Percentiles rank a stretch among this genome's conserved stretches.
Evolutionary conservation across 176 grass and related monocot species (phyloP).

Genomic region (Ampelocalamus luodianensis): DNA sequence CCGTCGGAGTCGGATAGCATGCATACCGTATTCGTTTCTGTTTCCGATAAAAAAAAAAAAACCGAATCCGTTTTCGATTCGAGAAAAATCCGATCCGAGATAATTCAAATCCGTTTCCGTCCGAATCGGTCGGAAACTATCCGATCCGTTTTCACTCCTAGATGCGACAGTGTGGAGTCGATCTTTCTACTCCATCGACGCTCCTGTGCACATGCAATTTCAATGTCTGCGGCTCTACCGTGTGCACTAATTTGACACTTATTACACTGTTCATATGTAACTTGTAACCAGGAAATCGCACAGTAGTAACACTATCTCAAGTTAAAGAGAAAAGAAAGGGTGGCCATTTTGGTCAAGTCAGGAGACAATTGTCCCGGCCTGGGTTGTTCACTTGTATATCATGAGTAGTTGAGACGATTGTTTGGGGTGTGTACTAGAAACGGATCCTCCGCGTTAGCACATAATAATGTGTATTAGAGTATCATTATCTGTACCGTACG

Average conservation of each 20-base stretch:
- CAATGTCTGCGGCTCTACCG: background rate
- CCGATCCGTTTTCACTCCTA: too few relatives aligned
- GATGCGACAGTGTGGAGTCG: background rate
- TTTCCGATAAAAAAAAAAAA: too few relatives aligned
- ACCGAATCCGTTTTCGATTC: too few relatives aligned
- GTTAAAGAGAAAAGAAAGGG: background rate
- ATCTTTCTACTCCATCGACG: background rate
- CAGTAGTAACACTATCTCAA: background rate
- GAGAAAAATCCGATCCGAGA: too few relatives aligned
- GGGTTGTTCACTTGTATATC: background rate
- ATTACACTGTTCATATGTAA: background rate
- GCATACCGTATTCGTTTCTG: too few relatives aligned
- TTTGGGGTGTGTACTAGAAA: slow-evolving; percentile 7
- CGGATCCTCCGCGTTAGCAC: too few relatives aligned
- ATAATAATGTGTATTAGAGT: too few relatives aligned
- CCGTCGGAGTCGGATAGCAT: too few relatives aligned
- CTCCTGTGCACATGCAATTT: background rate
- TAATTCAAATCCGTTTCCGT: too few relatives aligned
- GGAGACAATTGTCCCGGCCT: background rate
- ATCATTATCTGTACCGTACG: too few relatives aligned
- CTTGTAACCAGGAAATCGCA: background rate
- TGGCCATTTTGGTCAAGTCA: background rate
- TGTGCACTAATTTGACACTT: too few relatives aligned
- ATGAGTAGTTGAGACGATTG: background rate
- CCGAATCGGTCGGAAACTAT: too few relatives aligned